Base-by-base conservation (phyloP, 306 rosid genomes). In the Quercus suber region DNA sequence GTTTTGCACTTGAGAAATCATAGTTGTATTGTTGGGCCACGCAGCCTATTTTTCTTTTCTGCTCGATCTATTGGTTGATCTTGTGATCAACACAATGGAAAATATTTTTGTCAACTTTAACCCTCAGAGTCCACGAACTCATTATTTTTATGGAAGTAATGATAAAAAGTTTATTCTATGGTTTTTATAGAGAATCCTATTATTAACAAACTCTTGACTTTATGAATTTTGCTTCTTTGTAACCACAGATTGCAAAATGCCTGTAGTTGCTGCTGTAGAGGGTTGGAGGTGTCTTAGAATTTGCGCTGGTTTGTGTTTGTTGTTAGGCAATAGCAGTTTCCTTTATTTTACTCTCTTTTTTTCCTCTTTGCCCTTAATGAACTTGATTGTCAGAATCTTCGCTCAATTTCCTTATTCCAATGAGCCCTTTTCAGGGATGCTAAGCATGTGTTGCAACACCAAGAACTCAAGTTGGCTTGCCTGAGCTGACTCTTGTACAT, bases 221-320 rank as follows among this genome's bases (percentile, higher is more conserved):
- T 61, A 15, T 28, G 69, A 78, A 55, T 69, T 31, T 63, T 41
- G 4, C 35, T 20, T 6, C 57, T 75, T 75, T 74, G 73, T 83
- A 52, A 80, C 73, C 25, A 56, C 89, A 93, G 97, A 91, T 86
- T 94, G 89, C 9, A 91, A 88, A 83, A 95, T 89, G 86, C 99
- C 99, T 61, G 82, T 91, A 69, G 99, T 95, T 82, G 99, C 99
- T 51, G 97, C 97, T 28, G 80, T 95, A 1, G 87, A 89, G 82
- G 98, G 98, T 95, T 20, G 99, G 99, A 81, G 99, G 99, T 81
- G 99, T 98, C 79, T 87, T 95, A 81, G 99, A 95, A 78, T 76
- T 95, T 80, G 97, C 96, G 68, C 55, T 95, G 97, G 99, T 95
- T 79, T 81, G 98, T 88, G 61, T 69, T 78, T 81, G 28, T 30